Conservation (phyloP, 2,329 filamentous ascomycete species). For the Cladosporium sphaerospermum region DNA sequence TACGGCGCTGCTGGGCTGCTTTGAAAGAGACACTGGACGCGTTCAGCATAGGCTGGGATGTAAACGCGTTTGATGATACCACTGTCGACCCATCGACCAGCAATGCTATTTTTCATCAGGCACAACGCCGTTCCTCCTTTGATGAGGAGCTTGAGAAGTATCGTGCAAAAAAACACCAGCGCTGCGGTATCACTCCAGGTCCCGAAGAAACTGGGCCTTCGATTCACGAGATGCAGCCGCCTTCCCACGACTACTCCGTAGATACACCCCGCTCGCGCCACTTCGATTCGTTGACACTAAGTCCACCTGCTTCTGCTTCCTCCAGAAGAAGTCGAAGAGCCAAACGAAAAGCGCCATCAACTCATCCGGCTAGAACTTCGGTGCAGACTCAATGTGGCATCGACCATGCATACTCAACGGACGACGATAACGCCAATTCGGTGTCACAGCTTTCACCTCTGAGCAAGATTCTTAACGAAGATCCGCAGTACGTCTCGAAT, state of each 20-base stretch:
- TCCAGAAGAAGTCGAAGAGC: not conserved
- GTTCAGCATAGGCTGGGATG: constrained; percentile 1
- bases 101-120: too few species aligned
- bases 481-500: not conserved
- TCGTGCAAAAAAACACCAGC: too few species aligned
- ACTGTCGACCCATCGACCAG: too few species aligned
- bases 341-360: not conserved
- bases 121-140: too few species aligned
- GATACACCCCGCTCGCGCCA: not conserved
- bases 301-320: not conserved
- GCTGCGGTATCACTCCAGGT: too few species aligned
- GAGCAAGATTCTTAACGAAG: not conserved
- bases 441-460: not conserved
- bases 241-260: too few species aligned
- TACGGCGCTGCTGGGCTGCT: constrained; percentile 6
- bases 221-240: too few species aligned
- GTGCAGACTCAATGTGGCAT: not conserved
- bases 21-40: constrained; percentile 7
- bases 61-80: not conserved
- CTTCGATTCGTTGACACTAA: not conserved
- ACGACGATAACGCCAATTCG: not conserved
- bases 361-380: not conserved
- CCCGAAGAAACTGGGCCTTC: too few species aligned
- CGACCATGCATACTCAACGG: constrained; percentile 5
- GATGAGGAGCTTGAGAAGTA: too few species aligned